Base-by-base conservation (phyloP, 805 yeast species). In the Huiozyma naganishii region DNA sequence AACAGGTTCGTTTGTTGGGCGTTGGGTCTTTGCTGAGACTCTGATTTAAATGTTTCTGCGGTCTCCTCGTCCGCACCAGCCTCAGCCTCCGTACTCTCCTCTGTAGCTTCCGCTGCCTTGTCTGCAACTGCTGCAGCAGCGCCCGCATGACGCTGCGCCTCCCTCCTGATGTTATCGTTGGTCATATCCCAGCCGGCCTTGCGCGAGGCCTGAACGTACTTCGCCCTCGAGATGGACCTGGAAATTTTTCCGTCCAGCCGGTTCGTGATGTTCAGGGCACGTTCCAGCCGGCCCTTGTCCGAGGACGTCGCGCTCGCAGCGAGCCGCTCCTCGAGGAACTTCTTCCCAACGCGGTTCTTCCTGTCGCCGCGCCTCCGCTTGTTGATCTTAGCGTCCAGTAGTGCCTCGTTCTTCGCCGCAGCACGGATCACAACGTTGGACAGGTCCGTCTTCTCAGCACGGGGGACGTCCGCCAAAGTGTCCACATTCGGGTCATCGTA, bases 181-280 rank as follows among this genome's bases (percentile, higher is more conserved):
- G 80, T 79, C 37, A 70, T 65, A 41, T 81, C 88, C 92, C 90
- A 83, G 11, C 77, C 80, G 0, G 84, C 65, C 58, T 80, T 82
- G 61, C 92, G 71, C 8, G 81, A 69, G 17, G 61, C 65, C 52
- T 76, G 81, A 29, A 82, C 77, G 51, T 68, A 74, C 52, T 70
- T 79, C 23, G 85, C 80, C 55, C 86, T 72, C 39, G 72, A 71
- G 28, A 79, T 73, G 50, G 86, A 77, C 51, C 76, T 77, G 49
- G 74, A 74, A 36, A 82, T 80, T 57, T 81, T 83, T 37, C 74
- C 71, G 13, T 76, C 71, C 42, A 81, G 65, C 40, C 72, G 71
- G 32, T 81, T 84, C 28, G 70, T 71, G 27, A 79, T 51, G 46
- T 70, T 71, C 33, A 72, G 57, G 6, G 78, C 76, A 49, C 74